These are phyloP conservation scores for Hirsutella minnesotensis DNA, from an alignment of 2,329 filamentous ascomycete species.

Conservation along the genomic window DNA sequence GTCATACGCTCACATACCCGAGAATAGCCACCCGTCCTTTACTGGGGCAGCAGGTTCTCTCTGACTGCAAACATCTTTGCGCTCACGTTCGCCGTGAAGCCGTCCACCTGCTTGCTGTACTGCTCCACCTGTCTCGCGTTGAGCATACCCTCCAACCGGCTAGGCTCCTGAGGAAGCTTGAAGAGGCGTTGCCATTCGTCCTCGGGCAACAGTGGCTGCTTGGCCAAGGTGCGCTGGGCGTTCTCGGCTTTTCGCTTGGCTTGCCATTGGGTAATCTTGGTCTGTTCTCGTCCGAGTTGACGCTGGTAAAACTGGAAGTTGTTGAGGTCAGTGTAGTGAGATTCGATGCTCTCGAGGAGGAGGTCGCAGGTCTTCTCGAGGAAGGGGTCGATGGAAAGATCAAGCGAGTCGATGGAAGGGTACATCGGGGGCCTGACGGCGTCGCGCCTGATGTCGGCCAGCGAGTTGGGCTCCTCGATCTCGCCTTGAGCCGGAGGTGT, in stretches of 20 bases:
- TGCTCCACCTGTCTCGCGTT: slow-evolving; percentile 95
- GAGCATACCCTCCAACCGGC: slow-evolving; percentile 82
- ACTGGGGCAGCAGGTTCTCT: slow-evolving; percentile 51
- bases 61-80: slow-evolving; percentile 98
- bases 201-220: slow-evolving; percentile 81
- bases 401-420: slow-evolving; percentile 81
- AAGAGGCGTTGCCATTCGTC: slow-evolving; percentile 98
- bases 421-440: slow-evolving; percentile 54
- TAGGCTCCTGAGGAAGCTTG: slow-evolving; percentile 94
- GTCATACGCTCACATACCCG: slow-evolving; percentile 9
- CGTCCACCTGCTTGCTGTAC: slow-evolving; percentile 94
- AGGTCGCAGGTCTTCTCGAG: slow-evolving; percentile 97
- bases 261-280: slow-evolving; percentile 96
- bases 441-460: slow-evolving; percentile 64
- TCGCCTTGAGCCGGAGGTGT: slow-evolving; percentile 48
- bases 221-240: slow-evolving; percentile 67
- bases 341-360: slow-evolving; percentile 91
- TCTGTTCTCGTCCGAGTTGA: slow-evolving; percentile 83
- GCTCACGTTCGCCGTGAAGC: slow-evolving; percentile 81
- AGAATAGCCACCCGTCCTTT: slow-evolving; percentile 7
- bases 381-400: slow-evolving; percentile 92
- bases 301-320: slow-evolving; percentile 97
- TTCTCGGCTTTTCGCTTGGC: slow-evolving; percentile 96
- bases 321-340: slow-evolving; percentile 96
- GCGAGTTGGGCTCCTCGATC: slow-evolving; percentile 64